A percentile compares a stretch with the other conserved stretches of the same genome.
These are phyloP conservation scores for Lactuca sativa DNA, from an alignment of 129 eudicot species.

Conservation along the genomic window DNA sequence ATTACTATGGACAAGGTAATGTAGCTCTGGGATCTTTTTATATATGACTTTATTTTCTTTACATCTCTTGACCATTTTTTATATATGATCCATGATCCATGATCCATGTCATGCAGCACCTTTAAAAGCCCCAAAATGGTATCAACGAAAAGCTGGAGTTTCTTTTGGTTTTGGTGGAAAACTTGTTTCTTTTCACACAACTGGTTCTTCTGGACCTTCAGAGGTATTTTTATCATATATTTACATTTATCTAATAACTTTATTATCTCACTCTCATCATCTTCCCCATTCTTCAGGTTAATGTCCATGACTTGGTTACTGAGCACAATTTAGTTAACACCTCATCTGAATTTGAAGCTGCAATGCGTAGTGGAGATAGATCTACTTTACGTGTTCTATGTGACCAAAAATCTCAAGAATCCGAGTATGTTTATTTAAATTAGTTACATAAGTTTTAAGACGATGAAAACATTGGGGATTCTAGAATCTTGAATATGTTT, in stretches of 20 bases:
- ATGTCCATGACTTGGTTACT: slow-evolving; percentile 64
- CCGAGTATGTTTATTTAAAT: slow-evolving; percentile 63
- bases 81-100: slow-evolving; percentile 18
- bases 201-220: slow-evolving; percentile 62
- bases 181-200: slow-evolving; percentile 78
- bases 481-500: background rate
- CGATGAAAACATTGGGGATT: too few relatives aligned
- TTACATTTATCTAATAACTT: background rate
- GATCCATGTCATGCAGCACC: slow-evolving; percentile 47
- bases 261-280: background rate
- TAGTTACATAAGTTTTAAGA: background rate
- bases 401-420: slow-evolving; percentile 74
- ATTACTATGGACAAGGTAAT: slow-evolving; percentile 70
- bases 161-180: slow-evolving; percentile 98
- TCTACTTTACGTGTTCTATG: slow-evolving; percentile 70
- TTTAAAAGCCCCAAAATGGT: slow-evolving; percentile 93
- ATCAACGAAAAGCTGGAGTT: slow-evolving; percentile 82
- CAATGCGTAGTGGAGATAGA: slow-evolving; percentile 84
- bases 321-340: slow-evolving; percentile 69
- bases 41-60: background rate
- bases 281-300: slow-evolving; percentile 46
- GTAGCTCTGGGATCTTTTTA: background rate
- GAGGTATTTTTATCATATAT: slow-evolving; percentile 47
- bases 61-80: slow-evolving; percentile 10
- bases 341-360: slow-evolving; percentile 90